Evolutionary conservation across 2,329 filamentous ascomycete genomes (phyloP), one percentile per base, ranked within the genome.

Genomic region (Fusarium sp.): DNA sequence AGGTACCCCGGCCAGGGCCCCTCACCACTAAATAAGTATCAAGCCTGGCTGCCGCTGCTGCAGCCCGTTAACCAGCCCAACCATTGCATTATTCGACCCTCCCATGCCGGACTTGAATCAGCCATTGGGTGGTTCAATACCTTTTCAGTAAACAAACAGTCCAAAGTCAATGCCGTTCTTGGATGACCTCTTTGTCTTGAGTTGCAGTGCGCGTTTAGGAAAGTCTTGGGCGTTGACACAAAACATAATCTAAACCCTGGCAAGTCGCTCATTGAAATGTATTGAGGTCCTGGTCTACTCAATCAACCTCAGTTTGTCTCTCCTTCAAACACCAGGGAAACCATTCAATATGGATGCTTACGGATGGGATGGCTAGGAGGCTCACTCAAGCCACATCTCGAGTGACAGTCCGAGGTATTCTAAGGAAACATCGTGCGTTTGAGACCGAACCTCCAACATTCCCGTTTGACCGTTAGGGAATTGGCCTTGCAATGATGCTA

Each of bases 301-400:
- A 54, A 48, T 57, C 44, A 57, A 65, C 69, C 49, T 66, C 58
- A 47, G 51, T 55, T 57, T 73, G 70, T 73, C 69, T 73, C 65
- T 62, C 41, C 38, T 58, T 73, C 69, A 73, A 73, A 73, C 70
- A 60, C 39, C 31, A 56, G 39, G 35, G 42, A 36, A 56, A 60
- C 33, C 36, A 49, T 18, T 24, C 44, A 60, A 33, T 39, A 54
- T 57, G 52, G 22, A 39, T 39, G n/a, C 17, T 11, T 48, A 54
- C 33, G n/a, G 31, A 62, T 36, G 31, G 14, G 28, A 60, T 35
- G 28, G 20, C 39, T 51, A 44, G 18, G 36, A 36, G 31, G 28
- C 22, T 35, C 22, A 36, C 22, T 26, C 18, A 36, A 31, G 20
- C 44, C 18, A 31, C 38, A n/a, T 52, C 44, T 55, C n/a, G 35